Evolutionary conservation across 768 basidiomycete species (phyloP), one percentile per base, ranked within the genome.

Genomic region (Pisolithus tinctorius): DNA sequence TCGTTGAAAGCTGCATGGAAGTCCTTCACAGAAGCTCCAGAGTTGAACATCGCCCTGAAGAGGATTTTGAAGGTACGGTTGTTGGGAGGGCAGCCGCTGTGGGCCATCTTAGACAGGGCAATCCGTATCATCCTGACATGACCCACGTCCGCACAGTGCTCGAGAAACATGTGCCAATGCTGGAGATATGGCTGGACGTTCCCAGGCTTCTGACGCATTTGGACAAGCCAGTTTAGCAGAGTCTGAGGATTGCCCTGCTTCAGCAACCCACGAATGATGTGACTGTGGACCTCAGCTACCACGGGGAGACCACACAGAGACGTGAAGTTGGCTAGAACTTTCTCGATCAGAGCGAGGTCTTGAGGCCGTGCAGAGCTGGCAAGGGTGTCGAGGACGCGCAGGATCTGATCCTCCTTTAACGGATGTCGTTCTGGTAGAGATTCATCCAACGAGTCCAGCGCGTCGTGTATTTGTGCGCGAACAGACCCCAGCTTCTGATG

Each of bases 161-260:
- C 69, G 34, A 86, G 66, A 54, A 83, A 74, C 9, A 73, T 53
- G 54, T 84, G 77, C 69, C 81, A 81, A 51, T 82, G 81, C 20
- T 75, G 69, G 36, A 75, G 64, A 23, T 75, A 73, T 0, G 82
- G 81, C 4, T 61, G 62, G 41, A 75, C 55, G 34, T 72, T 59
- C 2, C 75, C 76, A 3, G 80, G 71, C 46, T 75, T 75, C 25
- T 65, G 65, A 13, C 76, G 71, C 74, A 86, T 82, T n/a, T 69
- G 69, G 41, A 57, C 59, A 3, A 88, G 65, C 77, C 84, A 83
- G 23, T 71, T 64, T 26, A 73, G 60, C 37, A 78, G 73, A 11
- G 75, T 70, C 45, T 70, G 68, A 7, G 67, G 47, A 49, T 79
- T 73, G 1, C 74, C 74, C 44, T 69, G 67, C 42, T 71, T 62